These are phyloP conservation scores for Aspergillus quadrilineatus DNA, from an alignment of 2,329 filamentous ascomycete genomes.

Conservation along the genomic window DNA sequence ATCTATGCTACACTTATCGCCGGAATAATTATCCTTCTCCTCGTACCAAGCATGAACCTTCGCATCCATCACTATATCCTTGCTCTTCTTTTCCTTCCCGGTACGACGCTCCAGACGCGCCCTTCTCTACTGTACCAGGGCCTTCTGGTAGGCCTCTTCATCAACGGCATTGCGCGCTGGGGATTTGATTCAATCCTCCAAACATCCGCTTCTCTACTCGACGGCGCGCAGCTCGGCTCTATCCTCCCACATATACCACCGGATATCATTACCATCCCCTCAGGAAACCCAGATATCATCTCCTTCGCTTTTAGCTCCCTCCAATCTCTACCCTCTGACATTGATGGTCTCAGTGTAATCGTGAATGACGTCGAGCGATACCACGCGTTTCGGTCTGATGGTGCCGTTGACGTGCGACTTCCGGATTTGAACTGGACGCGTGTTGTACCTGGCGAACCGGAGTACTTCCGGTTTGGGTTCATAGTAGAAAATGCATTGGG, in stretches of 20 bases:
- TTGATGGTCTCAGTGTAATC: slow-evolving; percentile 58
- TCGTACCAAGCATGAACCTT: slow-evolving; percentile 57
- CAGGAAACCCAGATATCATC: slow-evolving; percentile 25
- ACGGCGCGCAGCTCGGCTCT: slow-evolving; percentile 36
- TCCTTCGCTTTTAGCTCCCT: slow-evolving; percentile 34
- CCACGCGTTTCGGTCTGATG: slow-evolving; percentile 50
- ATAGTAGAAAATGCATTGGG: slow-evolving; percentile 37
- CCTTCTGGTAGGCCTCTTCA: slow-evolving; percentile 60
- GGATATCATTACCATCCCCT: slow-evolving; percentile 16
- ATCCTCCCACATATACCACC: slow-evolving; percentile 30
- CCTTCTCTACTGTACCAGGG: slow-evolving; percentile 61
- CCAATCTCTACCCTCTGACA: slow-evolving; percentile 23
- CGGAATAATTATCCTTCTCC: slow-evolving; percentile 49
- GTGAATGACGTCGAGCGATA: slow-evolving; percentile 64
- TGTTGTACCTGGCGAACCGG: slow-evolving; percentile 28
- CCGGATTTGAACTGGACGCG: slow-evolving; percentile 42
- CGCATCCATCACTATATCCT: slow-evolving; percentile 66
- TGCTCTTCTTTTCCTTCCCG: slow-evolving; percentile 57
- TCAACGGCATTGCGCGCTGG: slow-evolving; percentile 65
- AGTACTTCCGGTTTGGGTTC: slow-evolving; percentile 47
- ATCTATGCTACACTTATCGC: slow-evolving; percentile 48
- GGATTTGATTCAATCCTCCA: slow-evolving; percentile 61
- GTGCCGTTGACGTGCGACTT: slow-evolving; percentile 20
- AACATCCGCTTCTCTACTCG: slow-evolving; percentile 52
- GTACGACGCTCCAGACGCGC: slow-evolving; percentile 59